Evolutionary conservation across 768 basidiomycete genomes (phyloP).

Genomic region (Russula compacta): DNA sequence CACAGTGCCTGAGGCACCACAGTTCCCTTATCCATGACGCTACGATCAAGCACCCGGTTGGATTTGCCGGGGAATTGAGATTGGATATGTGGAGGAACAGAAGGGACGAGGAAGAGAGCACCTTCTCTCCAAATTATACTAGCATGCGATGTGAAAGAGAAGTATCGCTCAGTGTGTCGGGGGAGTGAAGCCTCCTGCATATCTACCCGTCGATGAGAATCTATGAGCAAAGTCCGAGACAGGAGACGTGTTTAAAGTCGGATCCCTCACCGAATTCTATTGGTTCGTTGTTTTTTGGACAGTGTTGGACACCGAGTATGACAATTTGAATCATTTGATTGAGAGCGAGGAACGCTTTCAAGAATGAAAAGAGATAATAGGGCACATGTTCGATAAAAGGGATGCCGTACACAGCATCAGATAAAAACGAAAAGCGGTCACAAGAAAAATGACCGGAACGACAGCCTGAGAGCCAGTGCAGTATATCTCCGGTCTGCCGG

Average conservation of each 20-base stretch:
- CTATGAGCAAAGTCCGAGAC: neutral
- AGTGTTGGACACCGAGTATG: too few relatives aligned
- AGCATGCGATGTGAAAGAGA: neutral
- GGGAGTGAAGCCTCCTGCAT: neutral
- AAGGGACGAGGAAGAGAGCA: neutral
- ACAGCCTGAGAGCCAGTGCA: too few relatives aligned
- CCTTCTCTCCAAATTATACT: neutral
- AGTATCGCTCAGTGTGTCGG: neutral
- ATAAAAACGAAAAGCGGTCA: too few relatives aligned
- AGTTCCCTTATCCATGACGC: neutral
- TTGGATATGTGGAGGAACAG: neutral
- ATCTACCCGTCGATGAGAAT: slow-evolving; percentile 10
- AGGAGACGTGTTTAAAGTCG: neutral
- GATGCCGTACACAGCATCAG: too few relatives aligned
- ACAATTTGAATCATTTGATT: too few relatives aligned
- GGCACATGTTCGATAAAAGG: too few relatives aligned
- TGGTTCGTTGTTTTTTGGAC: neutral
- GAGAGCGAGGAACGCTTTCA: too few relatives aligned
- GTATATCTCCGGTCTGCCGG: too few relatives aligned
- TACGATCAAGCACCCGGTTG: neutral
- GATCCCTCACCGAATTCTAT: neutral
- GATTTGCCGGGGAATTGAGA: neutral
- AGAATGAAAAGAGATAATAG: too few relatives aligned
- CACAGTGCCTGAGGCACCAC: slow-evolving; percentile 11
- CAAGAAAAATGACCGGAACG: too few relatives aligned